These are phyloP conservation scores for Ophiostoma fasciatum DNA, from an alignment of 2,329 filamentous ascomycete species.

Conservation along the genomic window DNA sequence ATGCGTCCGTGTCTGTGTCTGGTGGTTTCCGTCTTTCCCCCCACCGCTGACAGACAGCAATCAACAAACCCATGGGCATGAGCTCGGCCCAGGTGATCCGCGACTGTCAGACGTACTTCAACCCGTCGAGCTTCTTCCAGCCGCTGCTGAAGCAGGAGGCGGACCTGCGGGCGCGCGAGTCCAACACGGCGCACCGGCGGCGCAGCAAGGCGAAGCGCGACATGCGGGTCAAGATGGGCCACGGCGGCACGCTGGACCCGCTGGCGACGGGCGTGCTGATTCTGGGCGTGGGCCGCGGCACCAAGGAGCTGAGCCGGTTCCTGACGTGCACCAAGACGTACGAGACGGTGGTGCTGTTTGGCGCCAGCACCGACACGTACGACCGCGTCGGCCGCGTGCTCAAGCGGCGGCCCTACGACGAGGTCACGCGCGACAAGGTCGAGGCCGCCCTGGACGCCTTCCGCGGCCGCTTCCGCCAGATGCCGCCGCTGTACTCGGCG, in stretches of 20 bases:
- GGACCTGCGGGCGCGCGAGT: conserved; percentile 37
- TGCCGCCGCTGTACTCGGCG: conserved; percentile 84
- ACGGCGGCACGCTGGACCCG: conserved; percentile 90
- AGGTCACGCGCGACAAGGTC: conserved; percentile 66
- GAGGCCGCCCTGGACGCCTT: conserved; percentile 64
- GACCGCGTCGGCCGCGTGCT: conserved; percentile 77
- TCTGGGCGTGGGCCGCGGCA: conserved; percentile 73
- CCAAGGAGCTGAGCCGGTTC: conserved; percentile 66
- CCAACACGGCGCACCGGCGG: conserved; percentile 41
- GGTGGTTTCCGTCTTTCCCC: background rate
- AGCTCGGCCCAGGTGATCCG: conserved; percentile 86
- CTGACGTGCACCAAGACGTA: conserved; percentile 86
- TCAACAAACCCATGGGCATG: conserved; percentile 81
- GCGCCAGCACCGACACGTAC: conserved; percentile 84
- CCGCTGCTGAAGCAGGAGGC: conserved; percentile 52
- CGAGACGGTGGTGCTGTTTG: conserved; percentile 79
- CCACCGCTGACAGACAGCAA: conserved; percentile 39
- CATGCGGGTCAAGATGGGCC: conserved; percentile 78
- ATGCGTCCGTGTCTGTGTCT: background rate
- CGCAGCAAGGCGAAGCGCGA: conserved; percentile 41
- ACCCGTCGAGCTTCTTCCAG: conserved; percentile 62
- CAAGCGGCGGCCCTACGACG: conserved; percentile 56
- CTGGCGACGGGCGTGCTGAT: conserved; percentile 88
- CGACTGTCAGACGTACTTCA: conserved; percentile 73
- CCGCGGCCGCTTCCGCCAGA: conserved; percentile 72